Evolutionary conservation across 495 filamentous ascomycete species (phyloP).

Genomic region (Hypoxylon subgilvum): DNA sequence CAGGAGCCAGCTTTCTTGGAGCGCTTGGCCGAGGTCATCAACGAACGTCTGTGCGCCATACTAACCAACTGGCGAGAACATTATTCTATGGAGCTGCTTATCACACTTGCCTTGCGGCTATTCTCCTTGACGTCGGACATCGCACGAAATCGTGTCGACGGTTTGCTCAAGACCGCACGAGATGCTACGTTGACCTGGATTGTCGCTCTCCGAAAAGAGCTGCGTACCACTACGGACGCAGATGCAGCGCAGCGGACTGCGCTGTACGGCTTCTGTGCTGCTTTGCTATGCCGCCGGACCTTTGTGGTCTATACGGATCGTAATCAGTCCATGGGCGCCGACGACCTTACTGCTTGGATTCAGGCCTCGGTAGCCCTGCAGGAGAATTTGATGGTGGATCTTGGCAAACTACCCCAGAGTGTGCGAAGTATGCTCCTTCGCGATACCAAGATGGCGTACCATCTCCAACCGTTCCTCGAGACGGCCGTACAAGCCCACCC

Average conservation of each 20-base stretch:
- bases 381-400: conserved; percentile 46
- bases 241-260: conserved; percentile 45
- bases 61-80: conserved; percentile 60
- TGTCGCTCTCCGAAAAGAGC: conserved; percentile 50
- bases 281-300: conserved; percentile 58
- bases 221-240: conserved; percentile 47
- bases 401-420: conserved; percentile 36
- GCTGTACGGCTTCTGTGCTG: conserved; percentile 52
- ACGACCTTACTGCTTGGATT: conserved; percentile 36
- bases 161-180: conserved; percentile 27
- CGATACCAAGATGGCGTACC: conserved; percentile 54
- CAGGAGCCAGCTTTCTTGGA: conserved; percentile 52
- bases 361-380: conserved; percentile 51
- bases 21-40: conserved; percentile 49
- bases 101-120: conserved; percentile 49
- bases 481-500: conserved; percentile 31
- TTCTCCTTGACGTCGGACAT: conserved; percentile 17
- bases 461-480: conserved; percentile 44
- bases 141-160: not conserved
- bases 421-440: conserved; percentile 50
- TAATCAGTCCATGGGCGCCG: conserved; percentile 2
- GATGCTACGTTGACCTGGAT: conserved; percentile 51
- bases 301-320: conserved; percentile 44
- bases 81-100: conserved; percentile 54
- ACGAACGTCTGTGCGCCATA: conserved; percentile 47